Base-by-base conservation (phyloP, 2,329 filamentous ascomycete genomes). In the Dendrostoma leiphaemia region DNA sequence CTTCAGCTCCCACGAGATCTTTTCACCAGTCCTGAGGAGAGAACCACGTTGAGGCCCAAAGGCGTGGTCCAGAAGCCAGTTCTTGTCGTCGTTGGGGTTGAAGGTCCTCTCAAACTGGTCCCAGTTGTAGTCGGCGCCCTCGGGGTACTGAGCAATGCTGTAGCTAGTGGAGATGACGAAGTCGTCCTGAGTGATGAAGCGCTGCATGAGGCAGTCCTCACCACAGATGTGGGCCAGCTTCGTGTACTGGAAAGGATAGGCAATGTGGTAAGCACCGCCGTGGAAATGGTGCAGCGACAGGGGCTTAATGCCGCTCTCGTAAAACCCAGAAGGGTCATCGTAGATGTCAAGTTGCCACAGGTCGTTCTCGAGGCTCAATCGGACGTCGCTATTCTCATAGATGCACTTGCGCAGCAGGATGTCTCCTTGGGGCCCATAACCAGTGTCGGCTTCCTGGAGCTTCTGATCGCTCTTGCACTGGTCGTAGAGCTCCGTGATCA, bases 251-350 rank as follows among this genome's bases (percentile, higher is more conserved):
- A 76, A 76, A 47, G 84, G 81, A 53, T 74, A 71, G 31, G 78
- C 78, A 21, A 67, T 64, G 66, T 83, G 80, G 80, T 80, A 84
- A 52, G 78, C 75, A 40, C 79, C 78, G 44, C 81, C 80, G 62
- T 83, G 83, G 74, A 83, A 86, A 70, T 86, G 83, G 67, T 86
- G 83, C 21, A 86, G 74, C 7, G 80, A 83, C 21, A 85, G 72
- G 1, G 83, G 83, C 59, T 78, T 76, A 59, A 83, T 76, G 28
- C 81, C 81, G 35, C 79, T 78, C 68, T 86, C 83, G 67, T 85
- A 86, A 68, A 86, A 85, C 4, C 83, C 83, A 0, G 81, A 81
- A 3, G 82, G 79, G 63, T 86, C 81, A 45, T 78, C 79, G 54
- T 77, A 75, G 44, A 86, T 70, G 62, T 86, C 83, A 23, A 86